phyloP scores from a whole-genome alignment of 2,329 filamentous ascomycete genomes.

The Pseudogymnoascus sp. region DNA sequence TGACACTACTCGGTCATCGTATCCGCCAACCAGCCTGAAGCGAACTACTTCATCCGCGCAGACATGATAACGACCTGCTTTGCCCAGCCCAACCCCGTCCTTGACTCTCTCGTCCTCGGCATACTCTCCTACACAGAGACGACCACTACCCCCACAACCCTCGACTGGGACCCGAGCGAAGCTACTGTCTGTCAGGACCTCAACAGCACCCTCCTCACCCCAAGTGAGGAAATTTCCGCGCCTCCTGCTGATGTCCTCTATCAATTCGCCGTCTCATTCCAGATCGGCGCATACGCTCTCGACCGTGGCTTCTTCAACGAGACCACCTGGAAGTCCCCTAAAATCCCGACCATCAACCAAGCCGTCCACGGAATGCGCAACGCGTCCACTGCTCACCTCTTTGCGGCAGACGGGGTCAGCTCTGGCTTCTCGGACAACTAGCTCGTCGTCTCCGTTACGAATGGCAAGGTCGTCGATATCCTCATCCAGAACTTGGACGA shows the following conservation, averaged over 20 bases:
- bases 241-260: constrained; percentile 44
- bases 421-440: constrained; percentile 57
- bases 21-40: constrained; percentile 59
- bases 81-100: constrained; percentile 40
- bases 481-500: constrained; percentile 68
- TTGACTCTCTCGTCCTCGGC: constrained; percentile 24
- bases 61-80: constrained; percentile 35
- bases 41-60: constrained; percentile 48
- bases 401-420: constrained; percentile 29
- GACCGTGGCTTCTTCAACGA: constrained; percentile 51
- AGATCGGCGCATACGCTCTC: constrained; percentile 50
- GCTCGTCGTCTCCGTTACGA: constrained; percentile 39
- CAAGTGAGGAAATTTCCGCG: constrained; percentile 34
- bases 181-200: constrained; percentile 25
- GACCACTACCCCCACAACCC: constrained; percentile 25
- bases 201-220: constrained; percentile 35
- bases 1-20: constrained; percentile 48
- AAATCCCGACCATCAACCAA: constrained; percentile 37
- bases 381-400: neutral
- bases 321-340: constrained; percentile 41
- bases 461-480: constrained; percentile 56
- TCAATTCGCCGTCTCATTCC: constrained; percentile 48
- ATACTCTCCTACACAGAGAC: constrained; percentile 30
- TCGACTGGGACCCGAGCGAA: constrained; percentile 38
- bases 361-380: constrained; percentile 43